phyloP scores from a whole-genome alignment of 1,284 basidiomycete species.

The Ganoderma boninense region DNA sequence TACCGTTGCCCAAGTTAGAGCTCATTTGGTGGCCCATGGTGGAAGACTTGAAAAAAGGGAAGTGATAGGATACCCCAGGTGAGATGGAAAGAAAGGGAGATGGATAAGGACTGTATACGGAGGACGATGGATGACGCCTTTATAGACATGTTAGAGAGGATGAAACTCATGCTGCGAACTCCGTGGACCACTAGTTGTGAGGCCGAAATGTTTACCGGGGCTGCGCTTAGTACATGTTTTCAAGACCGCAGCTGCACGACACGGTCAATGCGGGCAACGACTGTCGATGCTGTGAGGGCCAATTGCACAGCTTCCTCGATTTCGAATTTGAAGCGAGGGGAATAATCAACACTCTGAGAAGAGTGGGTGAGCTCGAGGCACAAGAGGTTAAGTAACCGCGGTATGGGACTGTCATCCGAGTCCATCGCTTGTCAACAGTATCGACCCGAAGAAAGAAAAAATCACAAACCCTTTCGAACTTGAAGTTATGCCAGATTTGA shows the following conservation, averaged over 20 bases:
- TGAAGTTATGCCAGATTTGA: not conserved
- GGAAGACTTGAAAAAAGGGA: slow-evolving; percentile 6
- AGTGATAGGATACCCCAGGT: slow-evolving; percentile 23
- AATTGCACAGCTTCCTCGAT: not conserved
- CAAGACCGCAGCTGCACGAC: not conserved
- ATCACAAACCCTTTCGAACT: no score
- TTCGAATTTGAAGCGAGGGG: not conserved
- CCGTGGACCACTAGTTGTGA: not conserved
- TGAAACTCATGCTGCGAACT: slow-evolving; percentile 1
- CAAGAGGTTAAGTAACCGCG: not conserved
- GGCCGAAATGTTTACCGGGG: not conserved
- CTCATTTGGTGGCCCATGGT: slow-evolving; percentile 10
- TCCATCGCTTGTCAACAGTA: no score
- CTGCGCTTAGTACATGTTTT: not conserved
- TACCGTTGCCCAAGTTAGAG: slow-evolving; percentile 7
- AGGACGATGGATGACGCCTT: not conserved
- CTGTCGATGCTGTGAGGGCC: not conserved
- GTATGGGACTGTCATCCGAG: no score
- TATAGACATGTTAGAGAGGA: not conserved
- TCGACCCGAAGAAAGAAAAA: no score
- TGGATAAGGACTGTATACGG: not conserved
- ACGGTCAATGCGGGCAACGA: not conserved
- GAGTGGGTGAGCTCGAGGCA: not conserved
- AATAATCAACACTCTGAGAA: not conserved
- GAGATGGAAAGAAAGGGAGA: not conserved